phyloP scores from a whole-genome alignment of 73 alveolate genomes.

The Tetrahymena thermophila region DNA sequence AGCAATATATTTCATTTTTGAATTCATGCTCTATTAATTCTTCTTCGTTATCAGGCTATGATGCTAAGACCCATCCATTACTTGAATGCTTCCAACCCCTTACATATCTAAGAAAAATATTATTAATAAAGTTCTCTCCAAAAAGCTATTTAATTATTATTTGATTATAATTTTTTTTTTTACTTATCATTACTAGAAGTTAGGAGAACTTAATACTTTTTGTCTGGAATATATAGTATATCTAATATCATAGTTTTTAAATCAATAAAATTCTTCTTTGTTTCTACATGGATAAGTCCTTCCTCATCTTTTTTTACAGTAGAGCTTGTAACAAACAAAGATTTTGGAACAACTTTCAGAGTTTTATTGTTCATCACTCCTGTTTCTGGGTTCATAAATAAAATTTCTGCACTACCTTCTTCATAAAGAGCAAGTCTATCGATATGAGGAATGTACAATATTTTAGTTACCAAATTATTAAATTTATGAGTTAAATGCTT shows the following conservation, averaged over 20 bases:
- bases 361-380: constrained; percentile 65
- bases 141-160: not conserved
- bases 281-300: constrained; percentile 12
- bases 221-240: constrained; percentile 45
- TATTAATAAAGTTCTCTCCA: not conserved
- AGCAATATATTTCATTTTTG: constrained; percentile 53
- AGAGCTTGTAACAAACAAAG: constrained; percentile 34
- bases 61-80: constrained; percentile 31
- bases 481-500: constrained; percentile 6
- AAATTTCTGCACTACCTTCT: constrained; percentile 67
- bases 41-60: constrained; percentile 41
- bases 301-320: constrained; percentile 39
- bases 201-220: constrained; percentile 46
- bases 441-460: constrained; percentile 49
- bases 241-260: constrained; percentile 31
- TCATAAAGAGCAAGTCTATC: constrained; percentile 71
- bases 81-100: constrained; percentile 64
- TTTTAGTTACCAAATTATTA: constrained; percentile 45
- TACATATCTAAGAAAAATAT: constrained; percentile 15
- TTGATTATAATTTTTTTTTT: not conserved
- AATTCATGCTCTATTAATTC: constrained; percentile 57
- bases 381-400: constrained; percentile 64
- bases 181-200: constrained; percentile 62
- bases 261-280: constrained; percentile 16
- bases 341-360: constrained; percentile 51